Evolutionary conservation across 2,329 filamentous ascomycete genomes (phyloP), one percentile per base, ranked within the genome.

Genomic region (Ascochyta pisi): DNA sequence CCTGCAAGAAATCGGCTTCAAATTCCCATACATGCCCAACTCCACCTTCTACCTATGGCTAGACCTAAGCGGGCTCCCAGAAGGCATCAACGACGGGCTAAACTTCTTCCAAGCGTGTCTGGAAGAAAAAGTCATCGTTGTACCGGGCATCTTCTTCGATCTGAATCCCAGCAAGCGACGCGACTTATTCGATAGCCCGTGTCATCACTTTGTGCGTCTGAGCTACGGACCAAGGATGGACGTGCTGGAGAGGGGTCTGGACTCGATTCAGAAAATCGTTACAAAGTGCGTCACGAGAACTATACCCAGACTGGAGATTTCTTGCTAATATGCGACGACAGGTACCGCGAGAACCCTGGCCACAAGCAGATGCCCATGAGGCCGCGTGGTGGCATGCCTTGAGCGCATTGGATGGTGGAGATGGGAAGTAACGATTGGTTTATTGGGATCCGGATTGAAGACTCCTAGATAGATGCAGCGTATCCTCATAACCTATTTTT

Each of bases 141-240:
- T 98, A 4, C 94, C 94, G 0, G 94, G 94, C 57, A 98, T 98
- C 76, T 98, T 98, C 84, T 98, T 98, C 75, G 94, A 98, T 71
- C 79, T 98, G 62, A 98, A 98, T 80, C 94, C 94, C 4, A 89
- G 90, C 33, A 89, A 92, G 75, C 85, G 94, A 63, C 84, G 94
- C 73, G 94, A 98, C 76, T 78, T 98, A 65, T 98, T 98, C 65
- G 94, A 98, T 78, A 91, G 87, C 65, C 94, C 94, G 57, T 97
- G 94, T 78, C 94, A 98, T 78, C 80, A 78, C 61, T 78, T 76
- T 63, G 76, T 78, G 16, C 51, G 76, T 13, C 47, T 78, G 55
- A 77, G 74, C 33, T 78, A 78, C 39, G 76, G 76, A 1, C 76
- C 76, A 1, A 64, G 69, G 27, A 77, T 77, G 76, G 76, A 77